Evolutionary conservation across 371 early-diverging fungal genomes (phyloP).

Genomic region (Mortierella sp.): DNA sequence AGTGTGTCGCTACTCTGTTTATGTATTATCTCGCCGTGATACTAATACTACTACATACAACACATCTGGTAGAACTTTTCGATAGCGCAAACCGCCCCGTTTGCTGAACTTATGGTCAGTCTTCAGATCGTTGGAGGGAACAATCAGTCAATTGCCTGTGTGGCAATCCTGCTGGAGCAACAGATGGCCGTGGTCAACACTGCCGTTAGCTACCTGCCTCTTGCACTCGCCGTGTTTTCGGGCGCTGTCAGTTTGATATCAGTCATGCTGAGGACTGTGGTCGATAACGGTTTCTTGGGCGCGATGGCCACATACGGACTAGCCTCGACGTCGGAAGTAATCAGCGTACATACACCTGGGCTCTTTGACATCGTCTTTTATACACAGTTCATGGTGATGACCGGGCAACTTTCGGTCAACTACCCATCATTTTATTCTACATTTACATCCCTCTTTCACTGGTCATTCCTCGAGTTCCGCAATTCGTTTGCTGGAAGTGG

Average conservation of each 20-base stretch:
- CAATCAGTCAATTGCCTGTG: conserved; percentile 55
- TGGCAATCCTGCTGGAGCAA: conserved; percentile 52
- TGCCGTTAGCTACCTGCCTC: conserved; percentile 64
- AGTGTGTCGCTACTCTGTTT: not conserved
- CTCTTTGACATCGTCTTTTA: conserved; percentile 66
- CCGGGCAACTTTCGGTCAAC: conserved; percentile 61
- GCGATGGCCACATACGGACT: conserved; percentile 66
- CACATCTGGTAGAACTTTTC: conserved; percentile 30
- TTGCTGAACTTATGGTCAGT: conserved; percentile 40
- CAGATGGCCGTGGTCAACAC: conserved; percentile 37
- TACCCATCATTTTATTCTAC: conserved; percentile 66
- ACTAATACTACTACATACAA: not conserved
- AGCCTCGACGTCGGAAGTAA: conserved; percentile 55
- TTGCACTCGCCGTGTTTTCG: conserved; percentile 59
- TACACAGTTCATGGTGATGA: conserved; percentile 64
- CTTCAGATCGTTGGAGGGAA: conserved; percentile 24
- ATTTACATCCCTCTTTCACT: conserved; percentile 66
- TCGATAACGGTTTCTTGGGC: conserved; percentile 58
- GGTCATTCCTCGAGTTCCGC: conserved; percentile 62
- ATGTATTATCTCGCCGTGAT: not conserved
- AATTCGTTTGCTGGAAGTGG: conserved; percentile 48
- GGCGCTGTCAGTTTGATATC: conserved; percentile 55
- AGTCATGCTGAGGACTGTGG: conserved; percentile 59
- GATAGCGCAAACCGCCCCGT: conserved; percentile 33
- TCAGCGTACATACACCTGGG: conserved; percentile 66